phyloP scores from a whole-genome alignment of 495 filamentous ascomycete species.

The Penicillium verhagenii region DNA sequence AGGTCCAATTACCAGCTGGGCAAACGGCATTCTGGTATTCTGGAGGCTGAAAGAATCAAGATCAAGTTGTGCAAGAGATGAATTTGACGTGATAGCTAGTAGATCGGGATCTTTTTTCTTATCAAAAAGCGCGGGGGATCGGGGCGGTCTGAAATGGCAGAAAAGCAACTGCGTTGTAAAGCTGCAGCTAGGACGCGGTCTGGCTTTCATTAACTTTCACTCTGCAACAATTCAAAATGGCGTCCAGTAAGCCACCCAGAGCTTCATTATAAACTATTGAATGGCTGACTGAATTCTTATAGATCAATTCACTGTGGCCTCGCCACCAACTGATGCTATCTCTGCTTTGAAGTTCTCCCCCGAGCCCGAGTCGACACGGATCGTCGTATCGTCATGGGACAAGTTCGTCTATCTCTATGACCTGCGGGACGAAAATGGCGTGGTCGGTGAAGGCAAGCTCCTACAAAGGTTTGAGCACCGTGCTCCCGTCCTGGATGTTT shows the following conservation, averaged over 20 bases:
- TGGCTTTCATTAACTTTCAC: background rate
- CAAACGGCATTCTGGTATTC: slow-evolving; percentile 52
- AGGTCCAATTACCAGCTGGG: slow-evolving; percentile 85
- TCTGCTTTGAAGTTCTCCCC: slow-evolving; percentile 84
- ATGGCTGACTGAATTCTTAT: background rate
- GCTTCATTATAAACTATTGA: background rate
- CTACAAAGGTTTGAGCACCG: slow-evolving; percentile 74
- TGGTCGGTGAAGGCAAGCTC: slow-evolving; percentile 56
- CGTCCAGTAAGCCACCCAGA: slow-evolving; percentile 34
- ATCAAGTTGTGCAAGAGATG: background rate
- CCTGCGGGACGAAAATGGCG: slow-evolving; percentile 57
- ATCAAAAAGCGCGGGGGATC: slow-evolving; percentile 34
- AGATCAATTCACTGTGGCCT: slow-evolving; percentile 49
- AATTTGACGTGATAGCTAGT: slow-evolving; percentile 1
- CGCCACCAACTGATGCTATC: slow-evolving; percentile 83
- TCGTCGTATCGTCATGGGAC: slow-evolving; percentile 95
- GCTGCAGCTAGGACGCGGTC: background rate
- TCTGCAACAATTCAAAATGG: slow-evolving; percentile 25
- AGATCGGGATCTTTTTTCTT: slow-evolving; percentile 17
- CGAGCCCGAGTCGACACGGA: slow-evolving; percentile 56
- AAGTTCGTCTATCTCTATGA: slow-evolving; percentile 90
- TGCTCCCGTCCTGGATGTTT: slow-evolving; percentile 86
- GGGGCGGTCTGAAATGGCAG: slow-evolving; percentile 21
- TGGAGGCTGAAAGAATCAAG: background rate
- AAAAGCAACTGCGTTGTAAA: slow-evolving; percentile 23